phyloP scores from a whole-genome alignment of 2,329 filamentous ascomycete genomes.

The Colletotrichum paranaense region DNA sequence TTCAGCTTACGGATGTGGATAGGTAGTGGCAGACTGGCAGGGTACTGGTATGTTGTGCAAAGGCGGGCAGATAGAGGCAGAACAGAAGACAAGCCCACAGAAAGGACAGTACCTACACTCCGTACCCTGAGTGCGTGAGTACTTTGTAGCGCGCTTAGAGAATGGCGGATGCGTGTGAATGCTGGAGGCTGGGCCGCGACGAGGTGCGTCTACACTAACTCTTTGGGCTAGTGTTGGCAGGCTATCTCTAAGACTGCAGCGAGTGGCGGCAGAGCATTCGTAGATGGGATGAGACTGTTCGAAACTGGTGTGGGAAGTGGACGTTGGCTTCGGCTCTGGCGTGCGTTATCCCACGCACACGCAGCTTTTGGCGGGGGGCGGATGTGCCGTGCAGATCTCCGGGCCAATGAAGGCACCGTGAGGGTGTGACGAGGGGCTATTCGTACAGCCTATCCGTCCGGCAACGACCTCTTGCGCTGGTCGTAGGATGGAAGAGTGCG shows the following conservation, averaged over 20 bases:
- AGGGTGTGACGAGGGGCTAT: neutral
- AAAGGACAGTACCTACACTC: neutral
- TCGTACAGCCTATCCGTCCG: neutral
- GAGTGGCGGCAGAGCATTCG: neutral
- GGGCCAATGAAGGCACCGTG: slow-evolving; percentile 29
- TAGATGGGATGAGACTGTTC: neutral
- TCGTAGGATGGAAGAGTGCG: neutral
- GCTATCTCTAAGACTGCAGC: neutral
- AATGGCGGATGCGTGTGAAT: neutral
- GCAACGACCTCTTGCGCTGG: neutral
- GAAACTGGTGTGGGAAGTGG: neutral
- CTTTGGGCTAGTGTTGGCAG: neutral
- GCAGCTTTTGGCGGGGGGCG: slow-evolving; percentile 17
- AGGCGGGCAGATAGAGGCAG: neutral
- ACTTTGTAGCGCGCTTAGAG: slow-evolving; percentile 24
- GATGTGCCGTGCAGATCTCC: slow-evolving; percentile 23
- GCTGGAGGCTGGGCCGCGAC: slow-evolving; percentile 5
- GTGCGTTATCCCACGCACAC: slow-evolving; percentile 20
- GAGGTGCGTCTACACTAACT: slow-evolving; percentile 11
- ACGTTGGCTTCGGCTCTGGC: neutral
- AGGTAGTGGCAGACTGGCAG: neutral
- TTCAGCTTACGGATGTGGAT: neutral
- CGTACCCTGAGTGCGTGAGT: too few species aligned
- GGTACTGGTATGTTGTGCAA: neutral
- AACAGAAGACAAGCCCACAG: neutral